phyloP scores from a whole-genome alignment of 192 early-diverging fungal genomes.

The Backusella mclennaniae region DNA sequence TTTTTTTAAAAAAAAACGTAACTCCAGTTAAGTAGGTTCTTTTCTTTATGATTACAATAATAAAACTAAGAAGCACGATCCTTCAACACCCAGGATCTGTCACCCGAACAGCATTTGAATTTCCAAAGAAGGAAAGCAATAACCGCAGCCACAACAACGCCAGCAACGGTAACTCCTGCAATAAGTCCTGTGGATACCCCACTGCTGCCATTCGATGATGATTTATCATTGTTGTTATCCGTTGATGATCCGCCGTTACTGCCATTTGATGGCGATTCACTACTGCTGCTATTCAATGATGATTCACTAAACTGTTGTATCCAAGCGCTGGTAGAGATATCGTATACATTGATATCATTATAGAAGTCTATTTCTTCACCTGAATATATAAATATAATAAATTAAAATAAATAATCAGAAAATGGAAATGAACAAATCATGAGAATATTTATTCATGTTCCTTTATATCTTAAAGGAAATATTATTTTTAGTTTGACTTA shows the following conservation, averaged over 20 bases:
- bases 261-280: background rate
- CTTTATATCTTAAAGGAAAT: background rate
- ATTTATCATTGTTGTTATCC: background rate
- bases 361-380: constrained; percentile 23
- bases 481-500: constrained; percentile 10
- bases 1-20: too few relatives aligned
- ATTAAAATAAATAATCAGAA: background rate
- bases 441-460: background rate
- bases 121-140: constrained; percentile 28
- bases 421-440: background rate
- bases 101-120: background rate
- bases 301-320: constrained; percentile 13
- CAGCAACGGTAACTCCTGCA: constrained; percentile 33
- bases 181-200: constrained; percentile 14
- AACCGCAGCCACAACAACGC: constrained; percentile 20
- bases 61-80: too few relatives aligned
- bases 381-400: background rate
- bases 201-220: background rate
- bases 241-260: background rate
- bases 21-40: too few relatives aligned
- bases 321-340: constrained; percentile 13
- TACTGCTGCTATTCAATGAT: background rate
- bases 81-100: too few relatives aligned
- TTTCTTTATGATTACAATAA: too few relatives aligned
- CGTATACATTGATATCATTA: constrained; percentile 32